Percentiles rank a stretch among this genome's conserved stretches.
phyloP scores from a whole-genome alignment of 2,329 filamentous ascomycete species.

The Diaporthe australafricana region DNA sequence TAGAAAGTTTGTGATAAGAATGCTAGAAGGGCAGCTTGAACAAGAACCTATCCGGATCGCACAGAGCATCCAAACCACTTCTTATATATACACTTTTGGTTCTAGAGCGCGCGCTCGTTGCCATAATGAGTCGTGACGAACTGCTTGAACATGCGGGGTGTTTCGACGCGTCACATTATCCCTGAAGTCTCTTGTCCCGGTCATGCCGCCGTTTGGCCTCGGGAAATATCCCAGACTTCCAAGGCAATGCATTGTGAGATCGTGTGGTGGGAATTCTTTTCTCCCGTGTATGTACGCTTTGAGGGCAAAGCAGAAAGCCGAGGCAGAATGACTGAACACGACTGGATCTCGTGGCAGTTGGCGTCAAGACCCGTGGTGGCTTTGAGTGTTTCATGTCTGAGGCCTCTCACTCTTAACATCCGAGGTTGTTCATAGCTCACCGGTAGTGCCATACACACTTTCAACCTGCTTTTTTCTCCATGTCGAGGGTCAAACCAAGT shows the following conservation, averaged over 20 bases:
- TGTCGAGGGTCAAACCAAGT: too few species aligned
- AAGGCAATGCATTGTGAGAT: neutral
- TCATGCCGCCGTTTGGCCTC: conserved; percentile 18
- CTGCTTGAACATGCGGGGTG: conserved; percentile 11
- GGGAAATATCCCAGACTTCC: conserved; percentile 1
- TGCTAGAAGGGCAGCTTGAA: too few species aligned
- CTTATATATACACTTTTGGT: neutral
- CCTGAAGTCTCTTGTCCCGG: conserved; percentile 17
- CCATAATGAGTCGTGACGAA: conserved; percentile 1
- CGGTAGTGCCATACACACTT: too few species aligned
- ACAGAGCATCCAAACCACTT: neutral
- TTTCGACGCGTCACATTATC: conserved; percentile 21
- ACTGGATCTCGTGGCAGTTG: neutral
- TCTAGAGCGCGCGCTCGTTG: neutral
- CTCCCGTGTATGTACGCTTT: neutral
- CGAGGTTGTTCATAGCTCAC: neutral
- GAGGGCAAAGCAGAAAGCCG: neutral
- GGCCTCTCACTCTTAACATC: neutral
- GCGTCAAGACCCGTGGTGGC: neutral
- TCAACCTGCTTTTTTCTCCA: too few species aligned
- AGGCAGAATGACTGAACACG: neutral
- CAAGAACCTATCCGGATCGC: accelerated
- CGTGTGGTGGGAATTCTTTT: neutral
- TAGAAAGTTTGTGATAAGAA: neutral
- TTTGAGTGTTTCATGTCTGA: conserved; percentile 14